These are phyloP conservation scores for Aethionema arabicum DNA, from an alignment of 345 rosid species.

Conservation along the genomic window DNA sequence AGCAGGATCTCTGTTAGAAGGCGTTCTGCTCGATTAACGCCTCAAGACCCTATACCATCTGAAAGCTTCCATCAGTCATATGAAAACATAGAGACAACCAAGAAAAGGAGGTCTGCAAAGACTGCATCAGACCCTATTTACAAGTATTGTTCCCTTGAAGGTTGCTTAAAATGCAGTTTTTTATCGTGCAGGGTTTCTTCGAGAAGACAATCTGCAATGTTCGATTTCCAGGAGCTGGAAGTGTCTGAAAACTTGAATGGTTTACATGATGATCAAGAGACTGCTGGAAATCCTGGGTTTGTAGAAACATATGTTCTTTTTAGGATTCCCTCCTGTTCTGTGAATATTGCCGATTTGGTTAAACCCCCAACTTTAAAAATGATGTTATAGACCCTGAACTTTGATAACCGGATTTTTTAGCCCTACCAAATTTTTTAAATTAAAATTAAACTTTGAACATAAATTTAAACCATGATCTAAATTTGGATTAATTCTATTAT, in stretches of 20 bases:
- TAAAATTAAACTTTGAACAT: too few species aligned
- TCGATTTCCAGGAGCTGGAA: constrained; percentile 30
- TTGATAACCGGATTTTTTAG: too few species aligned
- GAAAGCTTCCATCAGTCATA: background rate
- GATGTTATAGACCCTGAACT: too few species aligned
- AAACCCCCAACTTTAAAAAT: too few species aligned
- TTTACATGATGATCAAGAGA: constrained; percentile 30
- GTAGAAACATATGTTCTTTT: constrained; percentile 8
- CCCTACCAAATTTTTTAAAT: too few species aligned
- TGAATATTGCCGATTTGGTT: too few species aligned
- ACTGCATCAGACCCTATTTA: constrained; percentile 1
- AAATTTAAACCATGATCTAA: too few species aligned
- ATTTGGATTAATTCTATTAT: too few species aligned
- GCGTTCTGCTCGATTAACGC: background rate
- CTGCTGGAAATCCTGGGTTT: constrained; percentile 43
- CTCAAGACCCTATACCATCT: background rate
- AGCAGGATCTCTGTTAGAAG: constrained; percentile 26
- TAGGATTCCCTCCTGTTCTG: constrained; percentile 8
- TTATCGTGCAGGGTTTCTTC: constrained; percentile 6
- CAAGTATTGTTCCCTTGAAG: constrained; percentile 16
- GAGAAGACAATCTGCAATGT: constrained; percentile 41
- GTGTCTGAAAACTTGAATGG: constrained; percentile 20
- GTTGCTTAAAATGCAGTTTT: constrained; percentile 2
- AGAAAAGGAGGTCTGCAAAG: constrained; percentile 25
- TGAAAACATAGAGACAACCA: constrained; percentile 12